phyloP scores from a whole-genome alignment of 2,329 filamentous ascomycete genomes.

The Diaporthe ilicicola region DNA sequence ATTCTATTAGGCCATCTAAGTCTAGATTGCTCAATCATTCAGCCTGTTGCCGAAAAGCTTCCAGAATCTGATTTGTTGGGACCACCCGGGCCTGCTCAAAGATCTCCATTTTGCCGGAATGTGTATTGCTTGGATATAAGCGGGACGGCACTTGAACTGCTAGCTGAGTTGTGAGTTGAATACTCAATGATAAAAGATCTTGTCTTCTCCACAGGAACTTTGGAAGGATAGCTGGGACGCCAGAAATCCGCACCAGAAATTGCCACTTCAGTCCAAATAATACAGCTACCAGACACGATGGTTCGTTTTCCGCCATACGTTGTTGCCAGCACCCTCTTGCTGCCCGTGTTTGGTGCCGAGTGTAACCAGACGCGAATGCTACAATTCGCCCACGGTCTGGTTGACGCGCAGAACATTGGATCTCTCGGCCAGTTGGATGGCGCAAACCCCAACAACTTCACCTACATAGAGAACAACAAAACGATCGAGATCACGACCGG shows the following conservation, averaged over 20 bases:
- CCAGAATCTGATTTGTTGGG: not conserved
- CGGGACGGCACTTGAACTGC: not conserved
- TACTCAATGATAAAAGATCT: not conserved
- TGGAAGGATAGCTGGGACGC: not conserved
- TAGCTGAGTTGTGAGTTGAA: not conserved
- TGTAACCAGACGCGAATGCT: conserved; percentile 11
- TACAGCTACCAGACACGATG: not conserved
- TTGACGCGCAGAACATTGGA: conserved; percentile 13
- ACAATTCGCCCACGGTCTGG: conserved; percentile 20
- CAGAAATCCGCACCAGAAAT: not conserved
- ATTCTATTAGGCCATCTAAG: not conserved
- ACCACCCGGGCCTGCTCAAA: not conserved
- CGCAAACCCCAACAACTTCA: conserved; percentile 36
- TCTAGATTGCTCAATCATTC: not conserved
- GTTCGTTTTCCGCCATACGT: not conserved
- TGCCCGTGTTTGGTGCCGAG: not conserved
- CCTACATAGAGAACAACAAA: conserved; percentile 43
- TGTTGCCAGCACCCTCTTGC: conserved; percentile 1
- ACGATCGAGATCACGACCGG: conserved; percentile 39
- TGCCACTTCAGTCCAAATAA: not conserved
- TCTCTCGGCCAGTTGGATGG: conserved; percentile 1
- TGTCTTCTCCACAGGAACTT: not conserved
- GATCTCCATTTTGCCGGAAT: conserved; percentile 19
- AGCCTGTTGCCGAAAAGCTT: not conserved
- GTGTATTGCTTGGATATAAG: not conserved